A percentile compares a stretch with the other conserved stretches of the same genome.
These are phyloP conservation scores for Prunus salicina DNA, from an alignment of 306 rosid species.

Conservation along the genomic window DNA sequence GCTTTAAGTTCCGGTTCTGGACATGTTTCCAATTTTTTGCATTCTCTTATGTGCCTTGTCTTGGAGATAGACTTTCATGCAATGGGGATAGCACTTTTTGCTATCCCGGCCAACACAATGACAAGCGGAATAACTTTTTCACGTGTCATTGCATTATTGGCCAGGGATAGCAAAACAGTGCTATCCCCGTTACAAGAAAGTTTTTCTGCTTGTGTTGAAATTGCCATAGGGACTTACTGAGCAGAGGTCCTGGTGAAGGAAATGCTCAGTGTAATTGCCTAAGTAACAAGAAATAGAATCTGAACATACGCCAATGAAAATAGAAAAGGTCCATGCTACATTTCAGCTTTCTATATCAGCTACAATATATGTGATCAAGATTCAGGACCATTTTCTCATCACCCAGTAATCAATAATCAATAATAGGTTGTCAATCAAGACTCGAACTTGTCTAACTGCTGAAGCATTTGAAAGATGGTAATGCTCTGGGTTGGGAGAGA, in stretches of 20 bases:
- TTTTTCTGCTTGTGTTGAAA: too few species aligned
- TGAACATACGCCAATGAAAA: not conserved
- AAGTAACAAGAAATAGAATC: not conserved
- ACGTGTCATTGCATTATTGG: too few species aligned
- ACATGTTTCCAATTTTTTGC: too few species aligned
- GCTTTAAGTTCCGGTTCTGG: too few species aligned
- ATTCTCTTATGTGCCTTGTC: too few species aligned
- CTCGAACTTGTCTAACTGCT: constrained; percentile 72
- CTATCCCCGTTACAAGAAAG: too few species aligned
- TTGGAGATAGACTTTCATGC: too few species aligned
- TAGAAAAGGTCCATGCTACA: constrained; percentile 17
- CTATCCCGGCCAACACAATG: too few species aligned
- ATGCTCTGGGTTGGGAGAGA: constrained; percentile 48
- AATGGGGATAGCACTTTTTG: too few species aligned
- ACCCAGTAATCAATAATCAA: not conserved
- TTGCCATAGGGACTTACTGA: too few species aligned
- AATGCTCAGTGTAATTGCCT: not conserved
- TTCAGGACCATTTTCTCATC: constrained; percentile 18
- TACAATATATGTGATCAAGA: constrained; percentile 13
- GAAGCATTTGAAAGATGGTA: constrained; percentile 84
- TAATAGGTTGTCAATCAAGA: constrained; percentile 25
- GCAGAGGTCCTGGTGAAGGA: too few species aligned
- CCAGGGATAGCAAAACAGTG: accelerated
- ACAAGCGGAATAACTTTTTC: too few species aligned
- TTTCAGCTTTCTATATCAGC: constrained; percentile 26